Base-by-base conservation (phyloP, 2,329 filamentous ascomycete genomes). In the Monosporascus cannonballus region DNA sequence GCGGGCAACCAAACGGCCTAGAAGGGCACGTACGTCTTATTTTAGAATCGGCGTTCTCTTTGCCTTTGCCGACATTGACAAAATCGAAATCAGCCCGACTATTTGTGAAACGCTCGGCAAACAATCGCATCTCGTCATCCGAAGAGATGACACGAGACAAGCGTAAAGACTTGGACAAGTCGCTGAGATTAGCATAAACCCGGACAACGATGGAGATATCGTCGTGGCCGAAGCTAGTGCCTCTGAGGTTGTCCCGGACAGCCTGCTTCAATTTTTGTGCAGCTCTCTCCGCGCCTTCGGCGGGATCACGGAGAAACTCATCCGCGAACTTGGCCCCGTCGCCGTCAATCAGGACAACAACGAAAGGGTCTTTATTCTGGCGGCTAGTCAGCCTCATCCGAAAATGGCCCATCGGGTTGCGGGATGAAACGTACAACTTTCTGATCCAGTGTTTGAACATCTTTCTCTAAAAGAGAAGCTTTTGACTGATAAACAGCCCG, bases 311-410 rank as follows among this genome's bases (percentile, higher is more conserved):
- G 30, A 69, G 56, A 52, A 62, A 67, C 45, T 63, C 61, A 46
- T 69, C 66, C 25, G 62, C 61, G 55, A 69, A 69, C 56, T 69
- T 69, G 51, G 67, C 67, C 5, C 67, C 67, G 49, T 69, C 67
- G 47, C 67, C 67, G 53, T 69, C 67, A 54, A 69, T 64, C 54
- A 69, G 65, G 22, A 69, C 63, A 36, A 66, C 66, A 42, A 65
- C 61, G 55, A 65, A 69, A 39, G 64, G 57, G 36, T 63, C 64
- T 37, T 59, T 66, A 44, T 62, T 65, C 66, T 67, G 46, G 27
- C 48, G 24, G 7, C n/a, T 37, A 22, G 48, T 59, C 25, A 58
- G 54, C 56, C 18, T 55, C 51, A 34, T 51, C 30, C 38, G 4
- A 34, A 34, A 34, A 34, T 14, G 30, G 11, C 30, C 30, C 11